Evolutionary conservation across 306 rosid genomes (phyloP).

Genomic region (Medicago ruthenica): DNA sequence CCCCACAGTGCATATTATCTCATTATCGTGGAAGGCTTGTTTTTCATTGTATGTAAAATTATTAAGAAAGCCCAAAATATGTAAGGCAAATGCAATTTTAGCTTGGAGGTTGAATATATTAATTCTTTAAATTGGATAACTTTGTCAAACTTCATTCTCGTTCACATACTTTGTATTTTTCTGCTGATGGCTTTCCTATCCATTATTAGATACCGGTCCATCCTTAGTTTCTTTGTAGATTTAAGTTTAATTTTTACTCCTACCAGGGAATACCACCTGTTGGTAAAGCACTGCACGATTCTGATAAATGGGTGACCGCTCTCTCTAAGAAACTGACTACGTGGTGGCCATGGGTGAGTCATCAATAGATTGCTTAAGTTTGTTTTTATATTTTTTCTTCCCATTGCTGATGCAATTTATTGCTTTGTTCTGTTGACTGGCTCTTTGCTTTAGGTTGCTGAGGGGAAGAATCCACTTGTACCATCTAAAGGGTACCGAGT

Average conservation of each 20-base stretch:
- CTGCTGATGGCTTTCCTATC: slow-evolving; percentile 30
- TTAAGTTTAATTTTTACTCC: slow-evolving; percentile 31
- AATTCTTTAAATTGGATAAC: slow-evolving; percentile 19
- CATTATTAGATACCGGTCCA: slow-evolving; percentile 15
- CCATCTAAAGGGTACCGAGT: slow-evolving; percentile 75
- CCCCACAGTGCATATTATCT: not conserved
- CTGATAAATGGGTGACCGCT: slow-evolving; percentile 82
- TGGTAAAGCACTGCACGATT: slow-evolving; percentile 54
- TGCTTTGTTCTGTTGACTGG: slow-evolving; percentile 27
- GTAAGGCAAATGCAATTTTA: slow-evolving; percentile 1
- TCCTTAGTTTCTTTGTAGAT: not conserved
- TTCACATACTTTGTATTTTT: slow-evolving; percentile 8
- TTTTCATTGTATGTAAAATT: slow-evolving; percentile 8
- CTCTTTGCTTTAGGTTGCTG: slow-evolving; percentile 72
- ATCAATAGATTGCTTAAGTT: slow-evolving; percentile 6
- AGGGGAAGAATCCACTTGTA: slow-evolving; percentile 79
- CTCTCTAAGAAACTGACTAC: slow-evolving; percentile 74
- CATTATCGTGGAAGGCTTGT: not conserved
- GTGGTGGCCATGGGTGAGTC: slow-evolving; percentile 98
- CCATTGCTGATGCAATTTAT: slow-evolving; percentile 24
- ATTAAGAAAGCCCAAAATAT: not conserved
- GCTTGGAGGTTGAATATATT: not conserved
- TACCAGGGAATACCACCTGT: slow-evolving; percentile 84
- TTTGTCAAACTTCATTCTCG: not conserved
- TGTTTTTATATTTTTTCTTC: slow-evolving; percentile 15